Evolutionary conservation across 2,329 filamentous ascomycete species (phyloP).

Genomic region (Gyromitra esculenta): DNA sequence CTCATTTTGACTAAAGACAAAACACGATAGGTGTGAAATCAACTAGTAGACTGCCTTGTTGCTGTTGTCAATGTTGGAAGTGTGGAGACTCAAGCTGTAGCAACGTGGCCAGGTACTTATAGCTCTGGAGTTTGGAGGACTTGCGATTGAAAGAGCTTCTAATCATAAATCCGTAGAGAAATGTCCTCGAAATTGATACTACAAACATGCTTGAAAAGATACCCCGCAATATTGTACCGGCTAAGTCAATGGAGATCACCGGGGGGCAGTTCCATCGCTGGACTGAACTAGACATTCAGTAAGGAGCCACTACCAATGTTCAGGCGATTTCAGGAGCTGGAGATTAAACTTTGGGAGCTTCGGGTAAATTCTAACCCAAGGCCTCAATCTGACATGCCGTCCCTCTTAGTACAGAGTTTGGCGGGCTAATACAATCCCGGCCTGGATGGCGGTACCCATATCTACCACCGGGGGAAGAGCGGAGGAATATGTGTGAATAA

Average conservation of each 20-base stretch:
- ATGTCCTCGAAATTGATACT: not conserved
- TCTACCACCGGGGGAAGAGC: not conserved
- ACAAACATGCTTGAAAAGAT: not conserved
- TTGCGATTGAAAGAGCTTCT: not conserved
- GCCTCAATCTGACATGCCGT: not conserved
- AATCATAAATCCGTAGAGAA: not conserved
- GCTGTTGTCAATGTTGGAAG: not conserved
- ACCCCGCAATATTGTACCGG: not conserved
- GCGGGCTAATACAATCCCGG: not conserved
- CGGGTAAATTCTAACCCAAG: not conserved
- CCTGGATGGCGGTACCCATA: not conserved
- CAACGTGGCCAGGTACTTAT: not conserved
- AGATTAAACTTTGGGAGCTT: not conserved
- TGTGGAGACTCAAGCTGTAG: not conserved
- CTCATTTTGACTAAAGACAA: not conserved
- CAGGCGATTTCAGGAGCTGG: not conserved
- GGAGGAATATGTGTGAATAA: not conserved
- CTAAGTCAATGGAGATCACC: not conserved
- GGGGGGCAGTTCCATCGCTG: not conserved
- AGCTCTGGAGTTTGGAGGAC: not conserved
- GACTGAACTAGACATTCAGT: not conserved
- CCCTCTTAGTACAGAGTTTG: not conserved
- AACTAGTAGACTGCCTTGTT: not conserved
- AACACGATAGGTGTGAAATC: not conserved
- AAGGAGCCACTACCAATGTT: not conserved